Evolutionary conservation across 495 filamentous ascomycete genomes (phyloP).

Genomic region (Letharia columbiana): DNA sequence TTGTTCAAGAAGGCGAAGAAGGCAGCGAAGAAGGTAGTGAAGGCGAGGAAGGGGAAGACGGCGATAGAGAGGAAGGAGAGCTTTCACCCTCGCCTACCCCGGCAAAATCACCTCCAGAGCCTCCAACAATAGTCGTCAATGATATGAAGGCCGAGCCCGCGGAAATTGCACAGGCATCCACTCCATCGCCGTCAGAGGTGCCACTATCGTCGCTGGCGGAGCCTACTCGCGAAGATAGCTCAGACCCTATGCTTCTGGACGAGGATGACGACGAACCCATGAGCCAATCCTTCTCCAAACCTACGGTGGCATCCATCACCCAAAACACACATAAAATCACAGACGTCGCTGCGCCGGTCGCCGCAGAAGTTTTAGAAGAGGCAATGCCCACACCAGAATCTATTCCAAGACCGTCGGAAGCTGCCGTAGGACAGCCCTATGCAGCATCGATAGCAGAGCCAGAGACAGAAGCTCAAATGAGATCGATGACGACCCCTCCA

Average conservation of each 20-base stretch:
- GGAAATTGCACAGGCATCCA: background rate
- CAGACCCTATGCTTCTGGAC: constrained; percentile 1
- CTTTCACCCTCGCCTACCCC: constrained; percentile 25
- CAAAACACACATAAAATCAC: background rate
- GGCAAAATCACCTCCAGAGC: constrained; percentile 6
- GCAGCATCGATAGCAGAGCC: background rate
- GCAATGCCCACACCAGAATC: background rate
- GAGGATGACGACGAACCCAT: background rate
- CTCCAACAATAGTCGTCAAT: constrained; percentile 1
- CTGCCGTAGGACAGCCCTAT: background rate
- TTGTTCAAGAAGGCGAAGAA: constrained; percentile 44
- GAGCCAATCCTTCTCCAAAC: background rate
- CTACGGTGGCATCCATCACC: background rate
- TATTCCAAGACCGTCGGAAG: background rate
- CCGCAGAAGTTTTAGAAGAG: background rate
- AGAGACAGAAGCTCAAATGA: background rate
- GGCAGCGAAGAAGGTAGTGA: constrained; percentile 49
- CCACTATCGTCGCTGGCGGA: background rate
- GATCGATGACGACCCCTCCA: background rate
- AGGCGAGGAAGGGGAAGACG: constrained; percentile 42
- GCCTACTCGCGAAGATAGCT: background rate
- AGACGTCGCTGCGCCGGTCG: background rate
- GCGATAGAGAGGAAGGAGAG: constrained; percentile 27
- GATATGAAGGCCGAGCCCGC: background rate
- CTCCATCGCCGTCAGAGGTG: background rate